phyloP scores from a whole-genome alignment of 176 grass and related monocot species.

The Oryza brachyantha region DNA sequence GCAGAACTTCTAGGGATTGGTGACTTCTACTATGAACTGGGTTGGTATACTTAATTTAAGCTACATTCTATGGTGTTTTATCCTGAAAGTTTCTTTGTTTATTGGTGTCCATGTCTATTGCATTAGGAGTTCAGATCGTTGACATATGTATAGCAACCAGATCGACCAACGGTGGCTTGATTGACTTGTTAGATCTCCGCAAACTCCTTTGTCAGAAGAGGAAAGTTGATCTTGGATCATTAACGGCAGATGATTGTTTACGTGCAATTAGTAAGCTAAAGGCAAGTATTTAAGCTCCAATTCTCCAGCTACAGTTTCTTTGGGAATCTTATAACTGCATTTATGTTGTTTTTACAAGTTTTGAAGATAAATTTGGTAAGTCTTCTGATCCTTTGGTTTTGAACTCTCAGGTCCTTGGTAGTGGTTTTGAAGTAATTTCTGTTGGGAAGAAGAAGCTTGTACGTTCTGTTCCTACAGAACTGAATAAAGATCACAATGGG shows the following conservation, averaged over 20 bases:
- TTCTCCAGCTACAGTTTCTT: background rate
- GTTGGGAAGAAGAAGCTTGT: conserved; percentile 89
- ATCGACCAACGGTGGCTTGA: conserved; percentile 80
- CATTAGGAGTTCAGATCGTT: conserved; percentile 92
- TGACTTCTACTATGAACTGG: conserved; percentile 95
- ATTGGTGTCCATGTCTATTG: conserved; percentile 5
- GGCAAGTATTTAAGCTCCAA: conserved; percentile 39
- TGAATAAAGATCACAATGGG: conserved; percentile 97
- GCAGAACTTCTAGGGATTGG: conserved; percentile 93
- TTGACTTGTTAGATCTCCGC: conserved; percentile 83
- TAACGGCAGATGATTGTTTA: conserved; percentile 91
- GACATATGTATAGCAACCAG: conserved; percentile 96
- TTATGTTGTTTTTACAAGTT: background rate
- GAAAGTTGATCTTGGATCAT: conserved; percentile 60
- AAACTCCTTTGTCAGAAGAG: conserved; percentile 68
- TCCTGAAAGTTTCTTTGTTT: conserved; percentile 3
- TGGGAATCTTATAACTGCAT: background rate
- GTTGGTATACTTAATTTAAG: conserved; percentile 42
- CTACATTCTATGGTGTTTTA: background rate
- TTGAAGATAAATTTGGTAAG: background rate
- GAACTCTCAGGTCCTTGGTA: conserved; percentile 74
- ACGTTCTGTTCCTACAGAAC: conserved; percentile 85
- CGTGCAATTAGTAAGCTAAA: conserved; percentile 98
- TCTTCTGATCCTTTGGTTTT: conserved; percentile 25
- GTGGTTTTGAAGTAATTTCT: conserved; percentile 97